These are phyloP conservation scores for Rhynchosporium secalis DNA, from an alignment of 2,329 filamentous ascomycete genomes.

Conservation along the genomic window DNA sequence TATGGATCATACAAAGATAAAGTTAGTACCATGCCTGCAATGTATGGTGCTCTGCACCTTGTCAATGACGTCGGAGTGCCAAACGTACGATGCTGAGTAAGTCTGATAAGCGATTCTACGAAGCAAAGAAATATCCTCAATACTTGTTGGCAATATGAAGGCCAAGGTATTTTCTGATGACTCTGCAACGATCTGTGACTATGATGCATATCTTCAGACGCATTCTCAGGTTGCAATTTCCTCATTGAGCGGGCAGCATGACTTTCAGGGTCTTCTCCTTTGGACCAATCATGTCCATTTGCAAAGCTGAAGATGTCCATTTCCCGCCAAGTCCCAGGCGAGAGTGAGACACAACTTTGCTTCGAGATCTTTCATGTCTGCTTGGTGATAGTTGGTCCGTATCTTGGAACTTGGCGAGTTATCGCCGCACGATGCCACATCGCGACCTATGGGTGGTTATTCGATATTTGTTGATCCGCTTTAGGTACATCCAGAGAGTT, in stretches of 20 bases:
- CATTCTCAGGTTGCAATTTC: background rate
- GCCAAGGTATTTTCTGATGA: background rate
- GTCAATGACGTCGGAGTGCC: background rate
- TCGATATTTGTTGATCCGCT: conserved; percentile 17
- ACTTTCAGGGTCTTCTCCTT: background rate
- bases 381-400: background rate
- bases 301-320: background rate
- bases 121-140: background rate
- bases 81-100: background rate
- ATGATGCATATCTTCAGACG: background rate
- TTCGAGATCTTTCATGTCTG: background rate
- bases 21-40: background rate
- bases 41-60: background rate
- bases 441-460: conserved; percentile 23
- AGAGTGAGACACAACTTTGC: background rate
- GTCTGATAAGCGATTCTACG: background rate
- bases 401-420: conserved; percentile 22
- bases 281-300: background rate
- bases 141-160: background rate
- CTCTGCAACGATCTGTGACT: background rate
- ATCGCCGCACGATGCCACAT: conserved; percentile 30
- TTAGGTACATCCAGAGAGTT: background rate
- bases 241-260: background rate
- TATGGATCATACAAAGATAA: too few species aligned
- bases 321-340: conserved; percentile 3